Evolutionary conservation across 345 rosid genomes (phyloP), one percentile per base, ranked within the genome.

Genomic region (Brassica juncea): DNA sequence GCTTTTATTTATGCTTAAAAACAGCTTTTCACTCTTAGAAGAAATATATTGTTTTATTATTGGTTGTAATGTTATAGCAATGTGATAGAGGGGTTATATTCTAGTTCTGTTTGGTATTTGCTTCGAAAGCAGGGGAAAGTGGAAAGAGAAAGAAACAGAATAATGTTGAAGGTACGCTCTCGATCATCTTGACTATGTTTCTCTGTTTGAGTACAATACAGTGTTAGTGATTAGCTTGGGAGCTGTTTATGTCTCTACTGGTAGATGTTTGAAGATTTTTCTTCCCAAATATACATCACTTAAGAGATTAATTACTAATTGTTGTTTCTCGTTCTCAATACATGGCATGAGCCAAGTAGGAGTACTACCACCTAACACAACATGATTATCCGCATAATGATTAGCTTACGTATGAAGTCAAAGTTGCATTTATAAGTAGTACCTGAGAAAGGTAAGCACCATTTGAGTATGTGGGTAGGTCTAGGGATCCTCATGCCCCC

Each of bases 141-240:
- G 58, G 8, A 35, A 66, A 55, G 23, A 74, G 65, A 55, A 10
- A 75, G 66, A 55, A n/a, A 35, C 9, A 2, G 19, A 61, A 60
- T 10, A 2, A 49, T 21, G 75, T 62, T 47, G 14, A 21, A 77
- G 80, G 70, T 77, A 62, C 6, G 75, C 54, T 62, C 1, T 60
- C 11, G 7, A 60, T 44, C 25, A 59, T 37, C 25, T 76, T 25
- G 66, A 55, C 58, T 34, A 6, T 35, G 73, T 52, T 70, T 54
- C 47, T 70, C 6, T 70, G 72, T 35, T 57, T 67, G 39, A 14
- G 0, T 8, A 2, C 4, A 65, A 11, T 27, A 6, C 60, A 72
- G 12, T 27, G 31, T 16, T 15, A 28, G 59, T 61, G 57, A 52
- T 52, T 52, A 52, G 44, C 31, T 9, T 25, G 10, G 15, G 35